phyloP scores from a whole-genome alignment of 228 moss, liverwort and hornwort genomes.

The Sphagnum fallax region DNA sequence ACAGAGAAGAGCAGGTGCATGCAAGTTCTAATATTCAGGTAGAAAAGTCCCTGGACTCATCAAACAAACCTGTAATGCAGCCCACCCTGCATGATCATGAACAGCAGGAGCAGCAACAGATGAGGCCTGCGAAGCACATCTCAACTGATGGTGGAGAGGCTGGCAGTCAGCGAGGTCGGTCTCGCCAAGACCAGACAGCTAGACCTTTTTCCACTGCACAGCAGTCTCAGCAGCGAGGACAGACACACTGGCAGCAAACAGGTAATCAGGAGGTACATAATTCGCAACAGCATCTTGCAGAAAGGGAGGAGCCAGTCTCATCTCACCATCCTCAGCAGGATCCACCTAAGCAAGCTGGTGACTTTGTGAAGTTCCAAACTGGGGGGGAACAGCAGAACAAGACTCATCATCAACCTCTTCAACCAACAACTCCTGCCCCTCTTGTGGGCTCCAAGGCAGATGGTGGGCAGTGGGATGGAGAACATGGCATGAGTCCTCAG shows the following conservation, averaged over 20 bases:
- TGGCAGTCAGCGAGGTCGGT: constrained; percentile 28
- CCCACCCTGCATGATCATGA: constrained; percentile 22
- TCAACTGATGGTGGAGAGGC: constrained; percentile 33
- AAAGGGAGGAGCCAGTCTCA: constrained; percentile 26
- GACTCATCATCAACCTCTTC: constrained; percentile 16
- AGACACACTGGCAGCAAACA: constrained; percentile 48
- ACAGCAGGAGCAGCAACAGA: constrained; percentile 24
- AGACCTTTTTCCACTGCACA: constrained; percentile 27
- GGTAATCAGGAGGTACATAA: constrained; percentile 24
- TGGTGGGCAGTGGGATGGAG: constrained; percentile 54
- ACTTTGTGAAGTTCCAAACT: constrained; percentile 23
- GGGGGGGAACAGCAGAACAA: constrained; percentile 31
- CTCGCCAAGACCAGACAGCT: constrained; percentile 30
- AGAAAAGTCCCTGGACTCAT: constrained; percentile 10
- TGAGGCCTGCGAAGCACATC: constrained; percentile 23
- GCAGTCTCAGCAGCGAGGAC: constrained; percentile 17
- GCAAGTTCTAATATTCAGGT: constrained; percentile 23
- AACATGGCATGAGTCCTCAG: constrained; percentile 33
- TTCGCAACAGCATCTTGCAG: constrained; percentile 11
- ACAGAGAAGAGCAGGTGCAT: constrained; percentile 23
- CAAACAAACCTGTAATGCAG: constrained; percentile 13
- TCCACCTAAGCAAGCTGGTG: constrained; percentile 31
- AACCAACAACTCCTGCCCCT: constrained; percentile 20
- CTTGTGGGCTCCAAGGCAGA: constrained; percentile 39
- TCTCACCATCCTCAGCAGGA: constrained; percentile 28